Evolutionary conservation across 202 grass and related monocot species (phyloP).

Genomic region (Bolboschoenoplectus hybrid): DNA sequence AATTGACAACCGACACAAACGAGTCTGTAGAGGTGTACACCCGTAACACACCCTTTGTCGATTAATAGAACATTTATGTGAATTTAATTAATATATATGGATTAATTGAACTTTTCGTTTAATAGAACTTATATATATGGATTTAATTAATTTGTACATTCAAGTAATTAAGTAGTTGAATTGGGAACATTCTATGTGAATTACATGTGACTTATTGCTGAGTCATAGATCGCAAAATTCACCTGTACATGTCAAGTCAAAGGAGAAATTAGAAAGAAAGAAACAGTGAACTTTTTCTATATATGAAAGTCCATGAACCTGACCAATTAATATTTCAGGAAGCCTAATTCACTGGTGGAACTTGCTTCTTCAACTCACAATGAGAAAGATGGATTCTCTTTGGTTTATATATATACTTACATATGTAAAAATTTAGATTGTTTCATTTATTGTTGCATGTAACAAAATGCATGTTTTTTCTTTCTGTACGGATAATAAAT

Average conservation of each 20-base stretch:
- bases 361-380: not conserved
- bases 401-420: not conserved
- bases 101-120: slow-evolving; percentile 18
- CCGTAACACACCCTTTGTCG: too few relatives aligned
- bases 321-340: not conserved
- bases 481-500: not conserved
- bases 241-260: not conserved
- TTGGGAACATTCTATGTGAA: not conserved
- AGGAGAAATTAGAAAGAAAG: not conserved
- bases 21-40: too few relatives aligned
- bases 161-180: not conserved
- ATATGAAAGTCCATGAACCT: not conserved
- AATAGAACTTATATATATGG: not conserved
- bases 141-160: not conserved
- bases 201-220: not conserved
- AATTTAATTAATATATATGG: too few relatives aligned
- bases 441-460: not conserved
- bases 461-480: too few relatives aligned
- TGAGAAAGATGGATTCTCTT: not conserved
- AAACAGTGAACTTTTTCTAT: not conserved
- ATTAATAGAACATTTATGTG: too few relatives aligned
- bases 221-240: not conserved
- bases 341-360: not conserved
- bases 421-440: not conserved
- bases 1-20: too few relatives aligned